Percentiles rank a stretch among this genome's conserved stretches.
Evolutionary conservation across 768 basidiomycete species (phyloP).

Genomic region (Podaxis mareebaensis): DNA sequence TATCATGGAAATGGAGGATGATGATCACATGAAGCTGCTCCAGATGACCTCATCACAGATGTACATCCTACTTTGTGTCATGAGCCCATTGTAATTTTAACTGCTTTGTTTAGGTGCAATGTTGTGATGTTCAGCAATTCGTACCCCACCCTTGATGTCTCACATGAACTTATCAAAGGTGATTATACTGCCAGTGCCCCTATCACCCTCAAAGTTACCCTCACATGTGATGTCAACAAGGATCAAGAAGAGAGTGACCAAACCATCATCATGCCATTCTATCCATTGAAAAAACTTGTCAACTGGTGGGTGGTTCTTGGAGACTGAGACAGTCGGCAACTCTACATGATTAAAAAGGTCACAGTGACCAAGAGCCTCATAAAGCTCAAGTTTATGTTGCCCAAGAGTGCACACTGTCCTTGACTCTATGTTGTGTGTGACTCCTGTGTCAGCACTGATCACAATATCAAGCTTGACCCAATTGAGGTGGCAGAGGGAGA

Average conservation of each 20-base stretch:
- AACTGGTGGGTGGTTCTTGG: conserved; percentile 99
- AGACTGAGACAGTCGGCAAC: conserved; percentile 74
- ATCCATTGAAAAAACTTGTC: conserved; percentile 85
- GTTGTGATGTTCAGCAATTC: conserved; percentile 96
- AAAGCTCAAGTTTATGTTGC: conserved; percentile 87
- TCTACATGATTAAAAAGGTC: conserved; percentile 86
- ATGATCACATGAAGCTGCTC: conserved; percentile 76
- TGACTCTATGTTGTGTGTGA: conserved; percentile 94
- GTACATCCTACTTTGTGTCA: conserved; percentile 45
- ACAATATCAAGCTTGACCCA: conserved; percentile 81
- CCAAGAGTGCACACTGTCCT: conserved; percentile 79
- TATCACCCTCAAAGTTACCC: conserved; percentile 75
- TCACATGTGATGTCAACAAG: conserved; percentile 81
- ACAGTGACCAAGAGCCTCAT: conserved; percentile 87
- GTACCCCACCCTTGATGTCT: conserved; percentile 94
- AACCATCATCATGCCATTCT: conserved; percentile 87
- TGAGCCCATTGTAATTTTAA: neutral
- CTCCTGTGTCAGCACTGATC: conserved; percentile 88
- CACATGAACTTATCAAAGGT: conserved; percentile 79
- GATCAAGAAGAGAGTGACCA: conserved; percentile 76
- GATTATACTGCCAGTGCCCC: conserved; percentile 86
- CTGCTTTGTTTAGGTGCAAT: conserved; percentile 64
- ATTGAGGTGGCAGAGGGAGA: conserved; percentile 91
- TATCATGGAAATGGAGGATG: conserved; percentile 98
- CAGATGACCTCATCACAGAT: conserved; percentile 91